Conservation (phyloP, 2,329 filamentous ascomycete species). For the Fusarium illudens region DNA sequence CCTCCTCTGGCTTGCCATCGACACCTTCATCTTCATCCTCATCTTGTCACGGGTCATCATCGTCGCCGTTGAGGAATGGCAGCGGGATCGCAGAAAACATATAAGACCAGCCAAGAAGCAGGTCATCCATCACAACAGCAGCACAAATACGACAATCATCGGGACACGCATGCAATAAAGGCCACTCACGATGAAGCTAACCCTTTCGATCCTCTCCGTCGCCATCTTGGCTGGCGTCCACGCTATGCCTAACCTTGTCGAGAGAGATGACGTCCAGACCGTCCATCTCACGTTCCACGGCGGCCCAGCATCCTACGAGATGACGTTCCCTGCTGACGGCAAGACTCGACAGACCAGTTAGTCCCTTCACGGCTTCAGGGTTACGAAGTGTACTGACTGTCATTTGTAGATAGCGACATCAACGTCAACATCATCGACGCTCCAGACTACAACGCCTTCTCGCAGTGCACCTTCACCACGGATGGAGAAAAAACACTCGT, state of each 20-base stretch:
- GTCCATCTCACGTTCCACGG: slow-evolving; percentile 56
- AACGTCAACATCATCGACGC: slow-evolving; percentile 53
- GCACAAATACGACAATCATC: not conserved
- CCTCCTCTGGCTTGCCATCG: too few relatives aligned
- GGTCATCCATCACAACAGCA: not conserved
- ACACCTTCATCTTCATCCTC: too few relatives aligned
- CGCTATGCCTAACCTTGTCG: slow-evolving; percentile 12
- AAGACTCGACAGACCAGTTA: slow-evolving; percentile 49
- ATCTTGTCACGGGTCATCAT: slow-evolving; percentile 30
- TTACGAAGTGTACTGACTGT: not conserved
- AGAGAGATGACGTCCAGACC: slow-evolving; percentile 44
- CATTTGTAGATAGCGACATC: slow-evolving; percentile 49
- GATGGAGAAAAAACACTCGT: slow-evolving; percentile 45
- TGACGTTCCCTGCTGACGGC: slow-evolving; percentile 55
- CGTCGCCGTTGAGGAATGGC: slow-evolving; percentile 1
- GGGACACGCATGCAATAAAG: not conserved
- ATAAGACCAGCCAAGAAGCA: not conserved
- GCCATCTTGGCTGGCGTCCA: slow-evolving; percentile 7
- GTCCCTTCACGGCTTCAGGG: not conserved
- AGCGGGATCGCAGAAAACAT: not conserved
- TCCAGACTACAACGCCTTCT: slow-evolving; percentile 53
- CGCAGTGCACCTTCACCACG: slow-evolving; percentile 55
- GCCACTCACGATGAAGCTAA: slow-evolving; percentile 33
- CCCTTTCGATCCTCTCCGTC: slow-evolving; percentile 10
- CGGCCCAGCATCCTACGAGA: slow-evolving; percentile 51